Base-by-base conservation (phyloP, 805 yeast genomes). In the Lachancea kluyveri region DNA sequence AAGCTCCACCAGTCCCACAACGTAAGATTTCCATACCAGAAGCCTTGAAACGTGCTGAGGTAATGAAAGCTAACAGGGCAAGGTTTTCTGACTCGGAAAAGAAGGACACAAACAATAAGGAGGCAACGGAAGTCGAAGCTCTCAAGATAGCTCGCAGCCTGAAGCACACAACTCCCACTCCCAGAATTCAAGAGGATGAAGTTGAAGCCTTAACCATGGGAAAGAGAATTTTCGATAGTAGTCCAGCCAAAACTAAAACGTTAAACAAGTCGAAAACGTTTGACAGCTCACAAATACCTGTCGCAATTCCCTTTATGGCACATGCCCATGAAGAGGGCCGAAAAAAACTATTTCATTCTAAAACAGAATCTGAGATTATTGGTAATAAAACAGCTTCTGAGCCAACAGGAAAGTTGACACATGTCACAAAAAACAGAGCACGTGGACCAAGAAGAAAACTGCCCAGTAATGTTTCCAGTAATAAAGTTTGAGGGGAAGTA, bases 381-480 rank as follows among this genome's bases (percentile, higher is more conserved):
- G 12, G 12, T 6, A n/a, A 22, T 22, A 13, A 6, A n/a, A n/a
- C 12, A 12, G 14, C 19, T 8, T n/a, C n/a, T n/a, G n/a, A n/a
- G n/a, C n/a, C n/a, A n/a, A n/a, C n/a, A 5, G 17, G 13, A 8
- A 9, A 6, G 5, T 25, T 59, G 24, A 44, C 28, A 3, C 64
- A 58, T 28, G 36, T 46, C 8, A 61, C 51, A 22, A 62, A 59
- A 41, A 38, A 33, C 5, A 49, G 68, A 33, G 41, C 64, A 6
- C 52, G 52, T 12, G 67, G 65, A 1, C 68, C 66, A 13, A 61
- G 51, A 33, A 43, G 69, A 35, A 50, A 62, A 30, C 43, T 56
- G n/a, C 70, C 67, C 2, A 45, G 42, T 12, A n/a, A n/a, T n/a
- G n/a, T n/a, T n/a, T n/a, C n/a, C n/a, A n/a, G n/a, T n/a, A n/a